Conservation (phyloP, 2,329 filamentous ascomycete species). For the Tolypocladium capitatum region DNA sequence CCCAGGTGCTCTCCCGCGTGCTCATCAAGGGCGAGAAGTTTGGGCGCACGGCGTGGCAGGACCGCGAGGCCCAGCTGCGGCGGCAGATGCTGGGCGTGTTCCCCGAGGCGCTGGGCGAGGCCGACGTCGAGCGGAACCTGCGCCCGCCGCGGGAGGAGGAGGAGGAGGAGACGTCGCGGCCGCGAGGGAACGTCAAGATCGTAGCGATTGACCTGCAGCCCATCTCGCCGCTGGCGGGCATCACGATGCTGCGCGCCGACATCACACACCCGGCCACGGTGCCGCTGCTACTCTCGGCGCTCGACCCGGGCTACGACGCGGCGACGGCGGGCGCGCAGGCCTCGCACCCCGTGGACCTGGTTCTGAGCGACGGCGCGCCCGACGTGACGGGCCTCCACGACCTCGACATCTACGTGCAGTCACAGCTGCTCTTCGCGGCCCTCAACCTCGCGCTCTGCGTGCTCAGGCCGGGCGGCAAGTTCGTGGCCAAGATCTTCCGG, state of each 20-base stretch:
- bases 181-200: conserved; percentile 70
- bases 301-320: conserved; percentile 54
- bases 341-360: conserved; percentile 74
- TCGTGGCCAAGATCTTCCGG: conserved; percentile 95
- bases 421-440: conserved; percentile 85
- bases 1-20: conserved; percentile 85
- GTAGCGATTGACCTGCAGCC: conserved; percentile 93
- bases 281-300: conserved; percentile 69
- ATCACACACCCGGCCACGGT: conserved; percentile 96
- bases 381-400: conserved; percentile 96
- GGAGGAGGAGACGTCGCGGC: conserved; percentile 14
- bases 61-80: conserved; percentile 57
- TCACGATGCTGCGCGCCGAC: conserved; percentile 83
- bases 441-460: conserved; percentile 90
- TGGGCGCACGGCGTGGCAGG: conserved; percentile 73
- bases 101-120: conserved; percentile 10
- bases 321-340: conserved; percentile 32
- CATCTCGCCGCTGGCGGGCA: conserved; percentile 85
- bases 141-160: conserved; percentile 1
- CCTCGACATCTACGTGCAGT: conserved; percentile 95
- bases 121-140: neutral
- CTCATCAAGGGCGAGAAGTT: conserved; percentile 90
- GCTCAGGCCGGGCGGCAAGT: conserved; percentile 82
- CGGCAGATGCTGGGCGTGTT: conserved; percentile 46
- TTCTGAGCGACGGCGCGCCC: conserved; percentile 88